phyloP scores from a whole-genome alignment of 805 yeast species.

The Starmerella apicola region DNA sequence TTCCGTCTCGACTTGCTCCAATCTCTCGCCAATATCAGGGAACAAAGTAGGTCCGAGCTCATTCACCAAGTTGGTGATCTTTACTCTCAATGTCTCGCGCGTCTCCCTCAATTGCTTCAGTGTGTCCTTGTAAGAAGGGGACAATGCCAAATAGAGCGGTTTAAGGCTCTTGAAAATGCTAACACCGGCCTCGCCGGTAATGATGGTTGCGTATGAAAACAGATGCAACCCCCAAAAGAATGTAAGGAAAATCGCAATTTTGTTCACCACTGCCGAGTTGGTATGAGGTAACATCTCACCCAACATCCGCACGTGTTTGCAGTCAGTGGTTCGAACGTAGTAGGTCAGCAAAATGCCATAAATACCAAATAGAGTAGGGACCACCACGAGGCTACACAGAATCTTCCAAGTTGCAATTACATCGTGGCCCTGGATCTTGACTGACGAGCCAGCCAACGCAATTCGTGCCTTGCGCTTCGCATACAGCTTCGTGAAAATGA shows the following conservation, averaged over 20 bases:
- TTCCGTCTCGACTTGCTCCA: slow-evolving; percentile 16
- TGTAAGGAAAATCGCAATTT: slow-evolving; percentile 1
- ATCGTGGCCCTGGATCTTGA: slow-evolving; percentile 83
- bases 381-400: slow-evolving; percentile 72
- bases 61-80: slow-evolving; percentile 70
- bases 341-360: slow-evolving; percentile 47
- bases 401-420: slow-evolving; percentile 97
- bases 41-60: slow-evolving; percentile 71
- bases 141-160: slow-evolving; percentile 50
- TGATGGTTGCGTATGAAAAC: slow-evolving; percentile 75
- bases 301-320: no score
- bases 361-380: slow-evolving; percentile 71
- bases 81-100: slow-evolving; percentile 50
- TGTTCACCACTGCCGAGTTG: slow-evolving; percentile 16
- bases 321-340: slow-evolving; percentile 25
- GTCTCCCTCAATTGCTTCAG: slow-evolving; percentile 43
- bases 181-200: slow-evolving; percentile 87
- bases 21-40: slow-evolving; percentile 54
- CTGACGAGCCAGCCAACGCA: slow-evolving; percentile 78
- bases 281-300: slow-evolving; percentile 16
- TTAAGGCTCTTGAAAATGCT: slow-evolving; percentile 73
- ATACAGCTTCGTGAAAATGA: slow-evolving; percentile 60
- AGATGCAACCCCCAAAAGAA: slow-evolving; percentile 23
- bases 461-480: slow-evolving; percentile 59
- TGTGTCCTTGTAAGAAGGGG: slow-evolving; percentile 29